These are phyloP conservation scores for Sextonia rubra DNA, from an alignment of 164 flowering plant species.

Conservation along the genomic window DNA sequence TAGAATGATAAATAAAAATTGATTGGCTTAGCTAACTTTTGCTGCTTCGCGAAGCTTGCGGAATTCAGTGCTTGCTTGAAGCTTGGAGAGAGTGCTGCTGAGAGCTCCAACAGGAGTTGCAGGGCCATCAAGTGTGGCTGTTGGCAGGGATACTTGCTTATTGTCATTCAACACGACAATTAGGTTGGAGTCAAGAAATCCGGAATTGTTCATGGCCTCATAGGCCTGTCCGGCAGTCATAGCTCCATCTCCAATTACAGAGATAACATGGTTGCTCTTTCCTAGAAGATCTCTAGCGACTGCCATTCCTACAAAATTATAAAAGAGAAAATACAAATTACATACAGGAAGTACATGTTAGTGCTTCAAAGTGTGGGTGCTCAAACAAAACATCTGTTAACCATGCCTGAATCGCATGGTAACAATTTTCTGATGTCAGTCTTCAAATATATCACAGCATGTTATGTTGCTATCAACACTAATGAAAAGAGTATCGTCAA, in stretches of 20 bases:
- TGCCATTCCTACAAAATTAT: slow-evolving; percentile 67
- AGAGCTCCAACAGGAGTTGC: slow-evolving; percentile 93
- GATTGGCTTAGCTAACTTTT: slow-evolving; percentile 39
- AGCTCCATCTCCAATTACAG: slow-evolving; percentile 97
- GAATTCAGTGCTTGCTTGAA: slow-evolving; percentile 68
- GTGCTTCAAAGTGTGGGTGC: not conserved
- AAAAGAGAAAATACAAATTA: not conserved
- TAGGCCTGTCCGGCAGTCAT: slow-evolving; percentile 99
- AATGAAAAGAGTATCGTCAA: not conserved
- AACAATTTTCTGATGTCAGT: not conserved
- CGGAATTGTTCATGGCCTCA: slow-evolving; percentile 94
- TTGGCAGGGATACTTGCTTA: slow-evolving; percentile 92
- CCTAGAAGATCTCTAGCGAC: slow-evolving; percentile 79
- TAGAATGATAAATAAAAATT: not conserved
- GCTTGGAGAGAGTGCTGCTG: slow-evolving; percentile 57
- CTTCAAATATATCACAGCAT: not conserved
- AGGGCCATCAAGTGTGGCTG: slow-evolving; percentile 94
- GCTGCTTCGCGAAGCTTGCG: slow-evolving; percentile 33
- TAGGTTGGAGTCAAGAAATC: slow-evolving; percentile 73
- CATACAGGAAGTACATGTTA: not conserved
- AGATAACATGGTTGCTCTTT: slow-evolving; percentile 66
- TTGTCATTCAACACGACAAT: slow-evolving; percentile 81
- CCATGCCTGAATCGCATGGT: not conserved
- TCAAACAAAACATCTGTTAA: not conserved
- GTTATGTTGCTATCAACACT: not conserved